phyloP scores from a whole-genome alignment of 305 asterid genomes.

The Andrographis paniculata region DNA sequence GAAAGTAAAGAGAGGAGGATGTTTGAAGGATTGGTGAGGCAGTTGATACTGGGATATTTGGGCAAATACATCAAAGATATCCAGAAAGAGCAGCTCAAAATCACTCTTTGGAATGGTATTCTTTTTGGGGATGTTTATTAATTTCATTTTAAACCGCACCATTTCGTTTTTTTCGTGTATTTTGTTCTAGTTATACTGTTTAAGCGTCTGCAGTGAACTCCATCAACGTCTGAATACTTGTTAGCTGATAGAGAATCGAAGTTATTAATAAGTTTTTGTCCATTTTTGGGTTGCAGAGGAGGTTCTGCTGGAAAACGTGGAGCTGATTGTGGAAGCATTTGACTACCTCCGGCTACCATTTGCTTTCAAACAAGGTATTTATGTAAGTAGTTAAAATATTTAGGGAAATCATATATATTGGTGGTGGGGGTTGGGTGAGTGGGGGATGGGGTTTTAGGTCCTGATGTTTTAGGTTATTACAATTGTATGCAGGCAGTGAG shows the following conservation, averaged over 20 bases:
- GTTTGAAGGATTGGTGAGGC: constrained; percentile 89
- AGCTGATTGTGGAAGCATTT: constrained; percentile 94
- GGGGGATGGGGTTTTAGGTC: no score
- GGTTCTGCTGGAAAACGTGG: constrained; percentile 87
- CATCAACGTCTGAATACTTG: constrained; percentile 4
- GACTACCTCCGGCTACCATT: constrained; percentile 86
- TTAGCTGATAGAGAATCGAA: constrained; percentile 4
- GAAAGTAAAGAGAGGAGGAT: constrained; percentile 21
- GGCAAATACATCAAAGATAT: constrained; percentile 80
- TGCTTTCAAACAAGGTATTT: constrained; percentile 67
- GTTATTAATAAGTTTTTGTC: background rate
- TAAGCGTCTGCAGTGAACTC: constrained; percentile 3
- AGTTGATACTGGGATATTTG: constrained; percentile 73
- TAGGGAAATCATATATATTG: background rate
- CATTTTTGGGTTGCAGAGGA: constrained; percentile 50
- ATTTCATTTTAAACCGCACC: background rate
- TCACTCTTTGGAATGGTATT: constrained; percentile 88
- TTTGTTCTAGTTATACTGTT: constrained; percentile 3
- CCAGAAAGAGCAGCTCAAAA: constrained; percentile 87
- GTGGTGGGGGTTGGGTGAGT: no score
- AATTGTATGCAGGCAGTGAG: no score
- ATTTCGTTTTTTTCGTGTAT: background rate
- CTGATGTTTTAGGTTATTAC: no score
- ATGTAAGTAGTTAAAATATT: constrained; percentile 8
- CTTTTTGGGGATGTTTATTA: no score